These are phyloP conservation scores for Phytophthora agathidicida DNA, from an alignment of 352 stramenopile species.

Conservation along the genomic window DNA sequence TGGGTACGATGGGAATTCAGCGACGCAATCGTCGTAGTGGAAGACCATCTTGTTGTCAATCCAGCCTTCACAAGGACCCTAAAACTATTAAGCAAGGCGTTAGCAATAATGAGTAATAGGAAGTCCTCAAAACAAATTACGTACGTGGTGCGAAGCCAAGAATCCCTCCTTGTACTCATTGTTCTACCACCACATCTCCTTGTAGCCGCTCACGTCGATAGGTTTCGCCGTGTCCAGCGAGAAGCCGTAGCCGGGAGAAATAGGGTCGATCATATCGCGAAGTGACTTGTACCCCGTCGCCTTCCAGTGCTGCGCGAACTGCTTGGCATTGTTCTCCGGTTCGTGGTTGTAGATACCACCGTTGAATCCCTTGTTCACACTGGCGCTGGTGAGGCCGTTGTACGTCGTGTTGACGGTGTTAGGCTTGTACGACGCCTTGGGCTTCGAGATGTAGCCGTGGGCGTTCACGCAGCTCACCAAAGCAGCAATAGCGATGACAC, in stretches of 20 bases:
- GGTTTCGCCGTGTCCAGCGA: constrained; percentile 28
- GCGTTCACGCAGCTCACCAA: constrained; percentile 13
- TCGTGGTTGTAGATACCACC: constrained; percentile 38
- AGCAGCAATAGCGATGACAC: constrained; percentile 10
- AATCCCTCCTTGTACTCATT: constrained; percentile 49
- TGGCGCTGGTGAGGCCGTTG: constrained; percentile 30
- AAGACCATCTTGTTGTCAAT: constrained; percentile 50
- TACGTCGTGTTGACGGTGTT: constrained; percentile 32
- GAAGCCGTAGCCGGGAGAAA: constrained; percentile 36
- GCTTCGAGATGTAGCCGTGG: constrained; percentile 30
- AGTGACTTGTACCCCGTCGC: constrained; percentile 40
- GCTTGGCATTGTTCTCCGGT: constrained; percentile 37
- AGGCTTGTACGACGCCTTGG: constrained; percentile 32
- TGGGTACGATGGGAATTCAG: constrained; percentile 40
- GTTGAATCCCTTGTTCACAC: constrained; percentile 36
- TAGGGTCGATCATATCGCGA: constrained; percentile 42
- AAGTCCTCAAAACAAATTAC: neutral
- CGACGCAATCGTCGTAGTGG: constrained; percentile 53
- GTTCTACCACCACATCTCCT: constrained; percentile 46
- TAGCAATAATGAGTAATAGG: no score
- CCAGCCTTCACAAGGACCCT: constrained; percentile 54
- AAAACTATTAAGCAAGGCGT: no score
- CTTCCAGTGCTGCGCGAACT: constrained; percentile 36
- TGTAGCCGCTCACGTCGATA: constrained; percentile 39
- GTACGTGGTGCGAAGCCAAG: constrained; percentile 45